Conservation (phyloP, 129 eudicot genomes). For the Solidago caesia region DNA sequence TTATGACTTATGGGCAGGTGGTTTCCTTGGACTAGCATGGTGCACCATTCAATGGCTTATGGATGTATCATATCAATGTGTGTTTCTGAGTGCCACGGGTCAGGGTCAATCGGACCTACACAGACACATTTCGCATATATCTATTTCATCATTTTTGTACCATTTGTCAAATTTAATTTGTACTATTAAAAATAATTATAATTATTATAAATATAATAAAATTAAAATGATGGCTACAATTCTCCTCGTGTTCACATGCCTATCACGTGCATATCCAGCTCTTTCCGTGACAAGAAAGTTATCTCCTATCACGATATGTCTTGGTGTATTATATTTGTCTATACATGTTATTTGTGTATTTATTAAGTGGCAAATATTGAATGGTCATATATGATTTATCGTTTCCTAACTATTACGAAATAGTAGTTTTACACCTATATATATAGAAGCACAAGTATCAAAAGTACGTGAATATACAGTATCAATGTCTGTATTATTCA, state of each 20-base stretch:
- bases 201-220: no score
- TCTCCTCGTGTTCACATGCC: background rate
- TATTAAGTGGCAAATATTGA: no score
- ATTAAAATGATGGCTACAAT: background rate
- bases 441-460: no score
- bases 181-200: background rate
- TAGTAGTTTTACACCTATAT: no score
- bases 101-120: slow-evolving; percentile 7
- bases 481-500: no score
- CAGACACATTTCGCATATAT: background rate
- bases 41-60: background rate
- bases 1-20: background rate
- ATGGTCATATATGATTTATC: no score
- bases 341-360: no score
- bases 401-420: no score
- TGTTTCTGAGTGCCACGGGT: background rate
- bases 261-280: slow-evolving; percentile 13
- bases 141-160: background rate
- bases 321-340: background rate
- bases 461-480: no score
- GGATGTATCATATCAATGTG: background rate
- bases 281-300: slow-evolving; percentile 11
- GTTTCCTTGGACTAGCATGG: background rate
- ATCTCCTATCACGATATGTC: background rate
- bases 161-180: background rate